phyloP scores from a whole-genome alignment of 1,284 basidiomycete genomes.

The Sphaerobolus stellatus region DNA sequence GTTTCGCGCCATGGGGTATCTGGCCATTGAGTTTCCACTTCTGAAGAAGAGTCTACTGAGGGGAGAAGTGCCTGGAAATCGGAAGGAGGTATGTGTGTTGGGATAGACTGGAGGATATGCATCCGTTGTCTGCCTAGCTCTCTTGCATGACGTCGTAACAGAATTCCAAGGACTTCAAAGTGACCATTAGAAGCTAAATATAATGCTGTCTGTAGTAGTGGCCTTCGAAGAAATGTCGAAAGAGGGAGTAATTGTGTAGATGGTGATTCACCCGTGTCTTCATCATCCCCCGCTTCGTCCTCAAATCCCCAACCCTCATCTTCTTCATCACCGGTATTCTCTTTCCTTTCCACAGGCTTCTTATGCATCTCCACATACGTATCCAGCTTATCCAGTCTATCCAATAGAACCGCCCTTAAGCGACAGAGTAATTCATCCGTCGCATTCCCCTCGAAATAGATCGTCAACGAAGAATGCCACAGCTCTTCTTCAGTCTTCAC shows the following conservation, averaged over 20 bases:
- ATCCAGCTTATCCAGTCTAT: conserved; percentile 63
- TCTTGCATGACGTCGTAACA: conserved; percentile 56
- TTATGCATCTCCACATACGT: conserved; percentile 64
- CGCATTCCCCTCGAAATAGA: conserved; percentile 53
- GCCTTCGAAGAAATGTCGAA: conserved; percentile 59
- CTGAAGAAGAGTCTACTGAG: conserved; percentile 45
- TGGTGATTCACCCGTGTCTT: conserved; percentile 79
- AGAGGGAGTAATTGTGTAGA: conserved; percentile 52
- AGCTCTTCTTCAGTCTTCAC: conserved; percentile 10
- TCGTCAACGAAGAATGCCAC: conserved; percentile 29
- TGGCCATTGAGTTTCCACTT: conserved; percentile 41
- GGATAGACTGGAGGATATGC: conserved; percentile 68
- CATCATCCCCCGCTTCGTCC: conserved; percentile 63
- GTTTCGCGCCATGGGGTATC: conserved; percentile 47
- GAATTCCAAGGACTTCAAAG: conserved; percentile 54
- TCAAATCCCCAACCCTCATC: conserved; percentile 30
- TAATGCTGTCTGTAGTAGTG: conserved; percentile 60
- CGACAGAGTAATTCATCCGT: conserved; percentile 62
- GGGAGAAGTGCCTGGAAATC: conserved; percentile 67
- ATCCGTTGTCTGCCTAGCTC: conserved; percentile 71
- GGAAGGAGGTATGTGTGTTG: conserved; percentile 67
- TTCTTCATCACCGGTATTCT: conserved; percentile 20
- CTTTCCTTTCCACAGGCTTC: conserved; percentile 20
- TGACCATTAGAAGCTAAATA: conserved; percentile 63
- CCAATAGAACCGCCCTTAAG: conserved; percentile 60